phyloP scores from a whole-genome alignment of 441 rosid genomes.

The Bruguiera hainesii region DNA sequence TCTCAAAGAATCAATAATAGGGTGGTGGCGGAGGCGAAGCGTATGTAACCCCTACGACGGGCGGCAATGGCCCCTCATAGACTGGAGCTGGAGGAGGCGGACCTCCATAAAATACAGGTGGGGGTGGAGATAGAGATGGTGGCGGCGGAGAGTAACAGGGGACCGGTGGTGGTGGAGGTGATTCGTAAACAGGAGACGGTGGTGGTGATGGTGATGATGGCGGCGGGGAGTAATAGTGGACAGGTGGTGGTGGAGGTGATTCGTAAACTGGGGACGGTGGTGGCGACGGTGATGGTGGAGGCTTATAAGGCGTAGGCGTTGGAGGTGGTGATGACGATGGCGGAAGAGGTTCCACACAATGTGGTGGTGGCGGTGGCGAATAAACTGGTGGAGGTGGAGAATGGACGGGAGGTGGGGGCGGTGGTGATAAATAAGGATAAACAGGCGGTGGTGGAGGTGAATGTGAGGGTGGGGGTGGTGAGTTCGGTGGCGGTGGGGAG shows the following conservation, averaged over 20 bases:
- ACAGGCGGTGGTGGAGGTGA: conserved; percentile 40
- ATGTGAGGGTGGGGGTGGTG: conserved; percentile 43
- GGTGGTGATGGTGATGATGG: conserved; percentile 24
- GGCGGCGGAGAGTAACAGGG: conserved; percentile 12
- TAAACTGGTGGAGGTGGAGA: conserved; percentile 25
- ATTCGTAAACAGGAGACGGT: conserved; percentile 22
- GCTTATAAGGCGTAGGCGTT: conserved; percentile 4
- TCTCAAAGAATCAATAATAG: conserved; percentile 86
- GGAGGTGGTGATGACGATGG: conserved; percentile 33
- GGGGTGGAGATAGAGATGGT: conserved; percentile 31
- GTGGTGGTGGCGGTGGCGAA: conserved; percentile 37
- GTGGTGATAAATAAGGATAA: conserved; percentile 30
- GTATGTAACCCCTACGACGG: conserved; percentile 69
- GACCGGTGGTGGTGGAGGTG: conserved; percentile 20
- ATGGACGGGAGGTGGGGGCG: conserved; percentile 39
- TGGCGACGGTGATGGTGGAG: conserved; percentile 19
- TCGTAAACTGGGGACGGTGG: conserved; percentile 25
- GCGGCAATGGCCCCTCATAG: conserved; percentile 85
- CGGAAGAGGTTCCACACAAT: conserved; percentile 33
- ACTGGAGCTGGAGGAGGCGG: conserved; percentile 71
- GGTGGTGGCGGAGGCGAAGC: conserved; percentile 98
- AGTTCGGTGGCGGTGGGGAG: conserved; percentile 35
- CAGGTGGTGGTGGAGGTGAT: conserved; percentile 42
- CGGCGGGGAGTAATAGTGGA: conserved; percentile 10
- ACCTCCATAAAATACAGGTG: conserved; percentile 26